Base-by-base conservation (phyloP, 1,284 basidiomycete genomes). In the Chondrostereum purpureum region DNA sequence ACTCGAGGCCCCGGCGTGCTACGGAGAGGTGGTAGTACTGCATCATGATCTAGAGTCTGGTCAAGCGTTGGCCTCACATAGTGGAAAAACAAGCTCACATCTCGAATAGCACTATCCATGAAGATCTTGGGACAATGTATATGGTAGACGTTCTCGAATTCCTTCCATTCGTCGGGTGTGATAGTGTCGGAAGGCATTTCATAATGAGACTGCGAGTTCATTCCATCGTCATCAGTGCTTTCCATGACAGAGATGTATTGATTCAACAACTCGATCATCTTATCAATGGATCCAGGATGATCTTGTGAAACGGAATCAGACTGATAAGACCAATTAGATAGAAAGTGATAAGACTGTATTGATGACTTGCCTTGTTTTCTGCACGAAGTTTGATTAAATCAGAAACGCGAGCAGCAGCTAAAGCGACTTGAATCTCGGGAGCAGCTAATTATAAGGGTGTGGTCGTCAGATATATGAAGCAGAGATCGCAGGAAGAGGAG, bases 121-220 rank as follows among this genome's bases (percentile, higher is more conserved):
- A 84, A 84, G 38, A 96, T 74, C 42, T 83, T 86, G 0, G 92
- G 93, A 50, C 81, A 87, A 66, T 97, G 92, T 8, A 94, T 75
- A 57, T 96, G 88, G 59, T 92, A 89, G 16, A 94, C 92, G 55
- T 95, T 90, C 60, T 90, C 83, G 63, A 96, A 95, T 53, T 83
- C 78, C 1, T 77, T 77, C 78, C 88, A 88, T 57, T 93, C 89
- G 19, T 80, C 69, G 18, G 81, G 65, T 50, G 79, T 73, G 48
- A 82, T 72, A 34, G 76, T 73, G 55, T 84, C 80, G 6, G 78
- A 71, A 21, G 83, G 80, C 66, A 86, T 77, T 47, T 80, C 72
- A 52, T 84, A 84, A 43, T 67, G 75, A 4, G 60, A 62, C 50
- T 60, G 58, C 52, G 60, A 55, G 51, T 55, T 56, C 50, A 57